These are phyloP conservation scores for Caloboletus inedulis DNA, from an alignment of 1,284 basidiomycete genomes.

Conservation along the genomic window DNA sequence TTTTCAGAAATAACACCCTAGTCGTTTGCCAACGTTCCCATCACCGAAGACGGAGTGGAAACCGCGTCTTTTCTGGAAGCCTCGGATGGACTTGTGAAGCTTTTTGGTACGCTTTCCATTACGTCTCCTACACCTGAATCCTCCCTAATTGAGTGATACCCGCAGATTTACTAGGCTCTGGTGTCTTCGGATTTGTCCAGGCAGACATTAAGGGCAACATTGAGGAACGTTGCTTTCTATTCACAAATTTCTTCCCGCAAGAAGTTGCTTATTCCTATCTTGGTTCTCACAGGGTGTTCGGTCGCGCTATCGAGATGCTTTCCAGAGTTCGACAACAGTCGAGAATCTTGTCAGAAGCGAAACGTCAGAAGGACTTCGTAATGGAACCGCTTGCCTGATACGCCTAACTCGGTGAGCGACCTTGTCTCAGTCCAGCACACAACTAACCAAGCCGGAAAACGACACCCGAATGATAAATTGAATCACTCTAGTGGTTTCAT, in stretches of 20 bases:
- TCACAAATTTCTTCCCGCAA: conserved; percentile 9
- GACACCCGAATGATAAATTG: conserved; percentile 1
- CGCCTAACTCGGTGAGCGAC: conserved; percentile 72
- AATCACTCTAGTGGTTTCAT: conserved; percentile 24
- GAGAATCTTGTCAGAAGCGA: conserved; percentile 76
- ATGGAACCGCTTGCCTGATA: conserved; percentile 65
- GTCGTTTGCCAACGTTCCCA: conserved; percentile 86
- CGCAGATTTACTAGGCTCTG: conserved; percentile 82
- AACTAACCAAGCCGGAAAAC: conserved; percentile 8
- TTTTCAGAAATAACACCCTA: conserved; percentile 31
- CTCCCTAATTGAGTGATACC: conserved; percentile 15
- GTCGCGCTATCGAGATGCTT: conserved; percentile 56
- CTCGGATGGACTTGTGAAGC: conserved; percentile 83
- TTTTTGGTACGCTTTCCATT: conserved; percentile 70
- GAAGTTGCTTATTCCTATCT: conserved; percentile 16
- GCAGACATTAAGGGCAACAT: conserved; percentile 90
- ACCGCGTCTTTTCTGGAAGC: conserved; percentile 84
- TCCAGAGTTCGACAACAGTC: conserved; percentile 65
- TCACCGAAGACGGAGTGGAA: conserved; percentile 77
- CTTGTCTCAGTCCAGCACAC: conserved; percentile 9
- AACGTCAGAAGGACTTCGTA: conserved; percentile 45
- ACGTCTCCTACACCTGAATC: conserved; percentile 15
- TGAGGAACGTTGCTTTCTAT: conserved; percentile 47
- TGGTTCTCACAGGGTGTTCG: conserved; percentile 69
- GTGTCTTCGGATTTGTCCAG: conserved; percentile 89